Conservation (phyloP, 495 filamentous ascomycete species). For the Penicillium maclennaniae region DNA sequence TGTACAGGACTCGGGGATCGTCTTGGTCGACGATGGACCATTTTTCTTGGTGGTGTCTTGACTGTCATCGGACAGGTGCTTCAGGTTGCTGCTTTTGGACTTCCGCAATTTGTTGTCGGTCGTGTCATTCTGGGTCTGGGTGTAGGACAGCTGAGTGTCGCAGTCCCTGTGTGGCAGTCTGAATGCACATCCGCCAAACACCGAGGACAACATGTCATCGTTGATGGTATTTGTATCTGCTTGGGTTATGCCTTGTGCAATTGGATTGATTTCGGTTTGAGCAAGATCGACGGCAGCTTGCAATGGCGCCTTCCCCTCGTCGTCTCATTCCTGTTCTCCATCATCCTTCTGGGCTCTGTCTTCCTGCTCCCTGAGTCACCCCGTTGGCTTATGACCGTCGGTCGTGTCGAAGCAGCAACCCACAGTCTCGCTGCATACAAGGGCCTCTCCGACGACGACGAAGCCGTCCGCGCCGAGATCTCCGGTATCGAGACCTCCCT, state of each 20-base stretch:
- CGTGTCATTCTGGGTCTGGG: constrained; percentile 44
- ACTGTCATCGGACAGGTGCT: constrained; percentile 50
- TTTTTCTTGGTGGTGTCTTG: constrained; percentile 48
- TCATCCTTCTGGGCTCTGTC: constrained; percentile 53
- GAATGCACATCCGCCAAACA: constrained; percentile 39
- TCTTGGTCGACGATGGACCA: constrained; percentile 52
- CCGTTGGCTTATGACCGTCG: constrained; percentile 54
- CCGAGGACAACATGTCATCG: constrained; percentile 41
- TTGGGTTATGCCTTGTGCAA: constrained; percentile 60
- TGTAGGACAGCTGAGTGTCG: constrained; percentile 40
- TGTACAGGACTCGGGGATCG: constrained; percentile 42
- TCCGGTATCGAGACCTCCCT: constrained; percentile 36
- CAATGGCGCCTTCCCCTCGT: constrained; percentile 47
- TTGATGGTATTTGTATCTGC: constrained; percentile 50
- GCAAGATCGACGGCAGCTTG: constrained; percentile 23
- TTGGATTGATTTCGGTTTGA: constrained; percentile 60
- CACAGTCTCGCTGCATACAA: constrained; percentile 31
- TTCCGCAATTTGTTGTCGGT: constrained; percentile 38
- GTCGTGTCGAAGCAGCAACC: constrained; percentile 50
- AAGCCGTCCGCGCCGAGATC: constrained; percentile 33
- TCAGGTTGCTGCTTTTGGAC: constrained; percentile 42
- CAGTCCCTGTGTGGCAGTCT: constrained; percentile 49
- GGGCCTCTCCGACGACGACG: constrained; percentile 23
- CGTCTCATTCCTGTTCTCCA: constrained; percentile 57
- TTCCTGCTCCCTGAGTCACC: constrained; percentile 63